Base-by-base conservation (phyloP, 345 rosid species). In the Luvunga scandens region DNA sequence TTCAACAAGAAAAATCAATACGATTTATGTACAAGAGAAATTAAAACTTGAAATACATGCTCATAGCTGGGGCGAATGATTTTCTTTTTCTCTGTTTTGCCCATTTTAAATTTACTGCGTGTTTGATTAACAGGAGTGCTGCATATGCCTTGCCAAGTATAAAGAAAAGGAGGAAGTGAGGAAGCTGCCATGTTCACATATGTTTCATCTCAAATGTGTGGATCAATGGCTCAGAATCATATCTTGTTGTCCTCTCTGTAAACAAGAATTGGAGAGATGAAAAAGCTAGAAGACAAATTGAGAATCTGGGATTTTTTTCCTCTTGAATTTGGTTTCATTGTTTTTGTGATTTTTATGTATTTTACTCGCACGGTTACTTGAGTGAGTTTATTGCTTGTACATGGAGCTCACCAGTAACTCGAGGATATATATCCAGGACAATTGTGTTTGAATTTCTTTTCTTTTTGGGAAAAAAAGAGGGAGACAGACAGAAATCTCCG, bases 141-240 rank as follows among this genome's bases (percentile, higher is more conserved):
- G 99, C 67, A 94, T 97, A 81, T 97, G 98, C 78, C 88, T 97
- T 71, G 85, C 93, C 16, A 91, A 85, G 83, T 97, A 97, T 64
- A 91, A 82, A 86, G 98, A 94, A 50, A 93, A 84, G 81, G 99
- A 97, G 72, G 99, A 97, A 77, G 89, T 97, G 80, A 88, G 93
- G 79, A 80, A 88, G 80, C 82, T 97, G 83, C 98, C 98, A 74
- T 97, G 99, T 76, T 93, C 94, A 30, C 99, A 97, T 75, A 81
- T 87, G 64, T 97, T 97, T 83, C 99, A 97, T 80, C 90, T 86
- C 66, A 90, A 90, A 65, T 97, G 99, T 72, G 98, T 94, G 63
- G 99, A 97, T 87, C 98, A 97, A 53, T 97, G 99, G 99, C 98
- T 97, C 75, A 84, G 88, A 73, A 94, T 97, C 28, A 90, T 93